phyloP scores from a whole-genome alignment of 441 rosid genomes.

The Corymbia citriodora region DNA sequence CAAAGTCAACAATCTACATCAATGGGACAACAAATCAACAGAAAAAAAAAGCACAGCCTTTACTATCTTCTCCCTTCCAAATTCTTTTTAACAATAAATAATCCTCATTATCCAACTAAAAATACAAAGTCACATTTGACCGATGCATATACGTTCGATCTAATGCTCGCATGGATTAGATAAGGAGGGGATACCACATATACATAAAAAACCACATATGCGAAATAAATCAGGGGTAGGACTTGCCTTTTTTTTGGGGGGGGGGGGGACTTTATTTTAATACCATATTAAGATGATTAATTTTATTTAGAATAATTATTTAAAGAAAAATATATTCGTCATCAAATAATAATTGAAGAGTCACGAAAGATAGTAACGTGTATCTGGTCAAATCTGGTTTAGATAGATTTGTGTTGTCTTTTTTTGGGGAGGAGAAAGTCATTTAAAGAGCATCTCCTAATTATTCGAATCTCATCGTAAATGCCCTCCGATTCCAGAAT shows the following conservation, averaged over 20 bases:
- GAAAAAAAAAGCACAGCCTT: neutral
- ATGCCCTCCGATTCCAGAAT: neutral
- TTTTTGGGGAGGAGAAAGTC: neutral
- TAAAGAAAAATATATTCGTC: neutral
- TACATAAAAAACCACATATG: rapidly evolving
- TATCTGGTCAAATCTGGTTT: neutral
- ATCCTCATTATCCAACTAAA: neutral
- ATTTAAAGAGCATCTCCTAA: neutral
- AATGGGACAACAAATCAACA: neutral
- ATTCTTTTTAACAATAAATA: neutral
- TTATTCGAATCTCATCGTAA: neutral
- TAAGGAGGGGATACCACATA: neutral
- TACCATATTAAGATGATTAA: neutral
- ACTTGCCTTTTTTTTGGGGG: no score
- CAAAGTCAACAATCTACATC: neutral
- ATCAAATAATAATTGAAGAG: rapidly evolving
- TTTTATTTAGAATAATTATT: rapidly evolving
- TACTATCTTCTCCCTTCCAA: neutral
- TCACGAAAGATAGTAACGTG: no score
- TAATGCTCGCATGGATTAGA: neutral
- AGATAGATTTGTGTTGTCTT: neutral
- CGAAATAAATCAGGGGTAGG: rapidly evolving
- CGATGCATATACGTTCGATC: neutral
- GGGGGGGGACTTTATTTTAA: no score
- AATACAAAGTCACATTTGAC: neutral